Conservation (phyloP, 306 rosid species). For the Lithocarpus polystachyus region DNA sequence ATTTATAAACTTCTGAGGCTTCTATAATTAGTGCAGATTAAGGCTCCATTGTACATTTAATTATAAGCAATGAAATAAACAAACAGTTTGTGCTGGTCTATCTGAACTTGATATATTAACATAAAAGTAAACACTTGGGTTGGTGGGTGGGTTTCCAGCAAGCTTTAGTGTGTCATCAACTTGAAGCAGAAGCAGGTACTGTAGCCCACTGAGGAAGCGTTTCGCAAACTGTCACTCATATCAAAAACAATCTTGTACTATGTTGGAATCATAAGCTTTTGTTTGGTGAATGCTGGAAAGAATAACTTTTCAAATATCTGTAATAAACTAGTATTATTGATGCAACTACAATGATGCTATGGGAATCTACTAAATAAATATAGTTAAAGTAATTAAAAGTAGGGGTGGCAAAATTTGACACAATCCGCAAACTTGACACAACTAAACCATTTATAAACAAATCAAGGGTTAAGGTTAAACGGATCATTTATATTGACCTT, state of each 20-base stretch:
- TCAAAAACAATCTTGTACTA: background rate
- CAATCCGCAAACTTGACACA: accelerated
- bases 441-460: no score
- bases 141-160: constrained; percentile 3
- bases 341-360: background rate
- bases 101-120: background rate
- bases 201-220: background rate
- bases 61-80: background rate
- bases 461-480: no score
- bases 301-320: background rate
- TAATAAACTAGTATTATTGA: background rate
- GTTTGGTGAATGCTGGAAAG: background rate
- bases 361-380: background rate
- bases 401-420: no score
- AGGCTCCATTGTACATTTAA: background rate
- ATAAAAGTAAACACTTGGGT: background rate
- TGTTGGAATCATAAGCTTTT: background rate
- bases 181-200: background rate
- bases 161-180: background rate
- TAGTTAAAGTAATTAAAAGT: no score
- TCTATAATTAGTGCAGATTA: background rate
- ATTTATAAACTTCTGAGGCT: background rate
- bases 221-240: no score
- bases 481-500: no score
- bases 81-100: background rate